Evolutionary conservation across 805 yeast genomes (phyloP), one percentile per base, ranked within the genome.

Genomic region (Candida qinlingensis): DNA sequence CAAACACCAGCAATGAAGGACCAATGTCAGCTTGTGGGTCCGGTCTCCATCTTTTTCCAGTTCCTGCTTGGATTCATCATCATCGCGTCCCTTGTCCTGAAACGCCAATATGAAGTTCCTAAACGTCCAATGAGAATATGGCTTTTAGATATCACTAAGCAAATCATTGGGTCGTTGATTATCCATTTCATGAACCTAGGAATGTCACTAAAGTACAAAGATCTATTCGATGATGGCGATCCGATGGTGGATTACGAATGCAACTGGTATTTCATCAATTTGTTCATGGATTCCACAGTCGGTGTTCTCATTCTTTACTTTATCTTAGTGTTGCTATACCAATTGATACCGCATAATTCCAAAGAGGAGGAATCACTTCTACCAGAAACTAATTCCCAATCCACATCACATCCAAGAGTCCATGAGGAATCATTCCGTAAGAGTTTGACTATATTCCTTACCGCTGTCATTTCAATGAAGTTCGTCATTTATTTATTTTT

Each of bases 221-320:
- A 65, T 28, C 63, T 67, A 3, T 42, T 57, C 41, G 66, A 65
- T 36, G 69, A 62, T n/a, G 69, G 63, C 4, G 76, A 70, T 36
- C 49, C 49, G 5, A 6, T 39, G 43, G 50, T 31, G 34, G 79
- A 76, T 43, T 83, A 83, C 52, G 96, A 96, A 7, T 94, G 98
- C 66, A 92, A 88, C 57, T 94, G 97, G 94, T 92, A 94, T 69
- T 92, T 92, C 61, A 71, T 94, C 47, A 92, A 87, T 59, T 77
- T 92, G 37, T 74, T 92, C 30, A 78, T 92, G 62, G 99, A 92
- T 65, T 91, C 98, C 39, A 92, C 99, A 0, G 75, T 91, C 6
- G 99, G 99, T 0, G 92, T 92, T 3, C 95, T 95, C 6, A 77
- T 92, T 3, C 68, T 86, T 28, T 86, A 87, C 80, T 65, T 65